Conservation (phyloP, 352 stramenopile species). For the Phytopythium vexans region DNA sequence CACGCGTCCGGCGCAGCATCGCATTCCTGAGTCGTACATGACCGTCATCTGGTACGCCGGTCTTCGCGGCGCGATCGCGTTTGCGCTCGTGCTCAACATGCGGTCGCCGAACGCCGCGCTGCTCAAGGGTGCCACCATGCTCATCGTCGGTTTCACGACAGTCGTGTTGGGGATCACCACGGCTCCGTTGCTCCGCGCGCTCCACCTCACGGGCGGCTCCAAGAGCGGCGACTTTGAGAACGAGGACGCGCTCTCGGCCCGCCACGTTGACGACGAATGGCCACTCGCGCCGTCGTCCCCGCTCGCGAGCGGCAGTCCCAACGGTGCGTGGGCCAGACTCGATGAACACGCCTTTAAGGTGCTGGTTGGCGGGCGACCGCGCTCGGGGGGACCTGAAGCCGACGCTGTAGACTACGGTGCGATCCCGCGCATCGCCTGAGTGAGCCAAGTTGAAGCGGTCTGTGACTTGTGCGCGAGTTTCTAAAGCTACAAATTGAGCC, state of each 20-base stretch:
- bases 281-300: conserved; percentile 1
- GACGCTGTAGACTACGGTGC: no score
- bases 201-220: conserved; percentile 25
- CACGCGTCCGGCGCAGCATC: conserved; percentile 5
- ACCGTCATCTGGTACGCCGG: conserved; percentile 79
- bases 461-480: no score
- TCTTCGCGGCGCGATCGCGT: conserved; percentile 89
- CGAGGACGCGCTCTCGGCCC: background rate
- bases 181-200: conserved; percentile 29
- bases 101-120: conserved; percentile 43
- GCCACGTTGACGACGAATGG: background rate
- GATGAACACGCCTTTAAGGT: conserved; percentile 69
- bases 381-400: no score
- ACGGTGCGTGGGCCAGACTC: conserved; percentile 48
- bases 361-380: conserved; percentile 53
- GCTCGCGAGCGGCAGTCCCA: conserved; percentile 29
- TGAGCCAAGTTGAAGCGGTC: no score
- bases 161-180: conserved; percentile 51
- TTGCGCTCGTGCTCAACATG: conserved; percentile 84
- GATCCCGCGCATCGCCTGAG: no score
- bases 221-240: background rate
- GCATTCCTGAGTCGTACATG: conserved; percentile 35
- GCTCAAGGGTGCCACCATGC: conserved; percentile 61
- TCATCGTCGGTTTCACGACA: conserved; percentile 62
- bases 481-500: no score